Evolutionary conservation across 768 basidiomycete genomes (phyloP).

Genomic region (Xerocomus potaroensis): DNA sequence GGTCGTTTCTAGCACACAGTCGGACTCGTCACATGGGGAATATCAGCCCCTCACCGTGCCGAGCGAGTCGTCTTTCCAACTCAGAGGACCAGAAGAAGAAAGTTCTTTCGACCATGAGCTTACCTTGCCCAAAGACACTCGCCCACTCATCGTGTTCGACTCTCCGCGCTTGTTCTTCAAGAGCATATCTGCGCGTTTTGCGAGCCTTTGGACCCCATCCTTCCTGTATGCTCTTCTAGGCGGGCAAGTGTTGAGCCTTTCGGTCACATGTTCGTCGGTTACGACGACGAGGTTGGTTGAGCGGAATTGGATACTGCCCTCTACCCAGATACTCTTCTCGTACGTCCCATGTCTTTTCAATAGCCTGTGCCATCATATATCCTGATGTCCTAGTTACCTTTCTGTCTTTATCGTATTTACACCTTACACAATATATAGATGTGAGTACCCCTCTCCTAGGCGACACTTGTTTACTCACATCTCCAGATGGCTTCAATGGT

Average conservation of each 20-base stretch:
- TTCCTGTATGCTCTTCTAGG: constrained; percentile 26
- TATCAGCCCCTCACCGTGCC: constrained; percentile 19
- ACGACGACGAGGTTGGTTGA: constrained; percentile 69
- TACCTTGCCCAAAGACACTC: no score
- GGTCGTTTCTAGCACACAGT: constrained; percentile 7
- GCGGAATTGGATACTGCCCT: constrained; percentile 66
- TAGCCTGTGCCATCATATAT: background rate
- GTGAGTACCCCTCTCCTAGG: constrained; percentile 38
- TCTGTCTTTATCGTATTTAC: constrained; percentile 69
- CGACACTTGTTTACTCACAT: background rate
- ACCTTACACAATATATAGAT: constrained; percentile 86
- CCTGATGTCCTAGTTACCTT: constrained; percentile 58
- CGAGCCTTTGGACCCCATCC: constrained; percentile 28
- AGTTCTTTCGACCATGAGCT: background rate
- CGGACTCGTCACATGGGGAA: constrained; percentile 14
- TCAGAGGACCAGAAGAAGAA: constrained; percentile 10
- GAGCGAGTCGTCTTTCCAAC: constrained; percentile 1
- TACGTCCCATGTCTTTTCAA: constrained; percentile 33
- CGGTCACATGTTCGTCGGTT: constrained; percentile 36
- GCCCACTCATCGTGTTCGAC: constrained; percentile 16
- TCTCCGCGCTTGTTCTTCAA: constrained; percentile 17
- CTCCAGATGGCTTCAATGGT: constrained; percentile 69
- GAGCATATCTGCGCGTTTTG: constrained; percentile 18
- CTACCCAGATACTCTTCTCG: constrained; percentile 80
- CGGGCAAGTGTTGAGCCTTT: constrained; percentile 24